Conservation (phyloP, 192 early-diverging fungal genomes). For the Pilaira anomala region DNA sequence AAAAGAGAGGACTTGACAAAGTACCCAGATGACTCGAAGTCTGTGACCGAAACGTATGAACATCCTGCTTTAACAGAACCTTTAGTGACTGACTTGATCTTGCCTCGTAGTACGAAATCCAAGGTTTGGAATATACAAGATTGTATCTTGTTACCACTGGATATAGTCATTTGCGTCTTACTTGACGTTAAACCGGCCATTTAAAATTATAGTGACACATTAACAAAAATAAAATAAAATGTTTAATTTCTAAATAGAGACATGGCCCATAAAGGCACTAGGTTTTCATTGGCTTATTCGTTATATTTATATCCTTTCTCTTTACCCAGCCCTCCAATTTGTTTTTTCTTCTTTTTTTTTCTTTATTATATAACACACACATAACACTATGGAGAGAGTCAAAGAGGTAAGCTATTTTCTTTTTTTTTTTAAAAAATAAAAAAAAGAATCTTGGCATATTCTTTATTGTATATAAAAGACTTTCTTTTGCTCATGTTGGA, state of each 20-base stretch:
- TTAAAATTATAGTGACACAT: background rate
- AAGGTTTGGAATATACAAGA: background rate
- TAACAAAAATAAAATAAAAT: background rate
- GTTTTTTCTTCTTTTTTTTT: slow-evolving; percentile 18
- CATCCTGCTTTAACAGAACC: slow-evolving; percentile 5
- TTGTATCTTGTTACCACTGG: background rate
- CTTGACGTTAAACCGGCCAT: background rate
- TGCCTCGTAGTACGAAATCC: background rate
- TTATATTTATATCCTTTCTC: background rate
- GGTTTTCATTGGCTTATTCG: background rate
- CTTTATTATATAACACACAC: slow-evolving; percentile 1
- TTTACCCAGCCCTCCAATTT: slow-evolving; percentile 1
- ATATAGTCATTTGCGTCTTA: background rate
- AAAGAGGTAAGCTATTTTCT: slow-evolving; percentile 49
- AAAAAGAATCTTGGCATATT: slow-evolving; percentile 1
- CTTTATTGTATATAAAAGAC: background rate
- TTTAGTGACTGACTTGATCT: background rate
- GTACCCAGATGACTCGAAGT: background rate
- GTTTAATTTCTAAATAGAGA: slow-evolving; percentile 1
- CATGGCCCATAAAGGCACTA: slow-evolving; percentile 12
- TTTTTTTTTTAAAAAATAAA: slow-evolving; percentile 10
- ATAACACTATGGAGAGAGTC: slow-evolving; percentile 54
- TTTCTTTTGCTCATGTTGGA: background rate
- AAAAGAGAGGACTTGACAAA: background rate
- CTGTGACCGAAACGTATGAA: background rate